Evolutionary conservation across 2,329 filamentous ascomycete species (phyloP).

Genomic region (Sporothrix phasma): DNA sequence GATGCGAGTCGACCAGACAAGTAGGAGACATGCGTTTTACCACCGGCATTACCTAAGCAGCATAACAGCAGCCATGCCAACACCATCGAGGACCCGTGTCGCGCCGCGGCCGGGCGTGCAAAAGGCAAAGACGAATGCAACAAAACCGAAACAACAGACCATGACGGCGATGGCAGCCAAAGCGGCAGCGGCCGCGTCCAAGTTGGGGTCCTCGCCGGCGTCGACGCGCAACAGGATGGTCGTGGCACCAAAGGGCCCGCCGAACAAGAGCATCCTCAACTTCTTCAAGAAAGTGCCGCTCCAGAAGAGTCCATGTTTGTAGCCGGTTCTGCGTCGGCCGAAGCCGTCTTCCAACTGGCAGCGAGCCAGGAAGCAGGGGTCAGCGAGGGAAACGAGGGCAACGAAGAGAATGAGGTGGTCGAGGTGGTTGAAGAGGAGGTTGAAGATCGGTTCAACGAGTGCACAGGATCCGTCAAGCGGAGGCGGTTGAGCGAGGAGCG

Average conservation of each 20-base stretch:
- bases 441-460: constrained; percentile 6
- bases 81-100: constrained; percentile 6
- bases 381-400: neutral
- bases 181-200: constrained; percentile 3
- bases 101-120: constrained; percentile 2
- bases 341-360: neutral
- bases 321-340: neutral
- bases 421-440: neutral
- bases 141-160: no score
- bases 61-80: constrained; percentile 11
- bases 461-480: constrained; percentile 6
- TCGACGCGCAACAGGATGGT: constrained; percentile 11
- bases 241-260: constrained; percentile 2
- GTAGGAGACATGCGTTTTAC: neutral
- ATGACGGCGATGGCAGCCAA: constrained; percentile 13
- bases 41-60: neutral
- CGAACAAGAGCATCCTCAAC: constrained; percentile 58
- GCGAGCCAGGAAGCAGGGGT: neutral
- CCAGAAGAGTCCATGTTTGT: constrained; percentile 50
- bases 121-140: neutral
- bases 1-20: neutral
- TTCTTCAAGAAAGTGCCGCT: constrained; percentile 65
- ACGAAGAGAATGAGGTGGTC: neutral
- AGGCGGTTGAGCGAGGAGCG: neutral
- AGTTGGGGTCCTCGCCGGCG: neutral